Base-by-base conservation (phyloP, 2,329 filamentous ascomycete species). In the Colletotrichum navitas region DNA sequence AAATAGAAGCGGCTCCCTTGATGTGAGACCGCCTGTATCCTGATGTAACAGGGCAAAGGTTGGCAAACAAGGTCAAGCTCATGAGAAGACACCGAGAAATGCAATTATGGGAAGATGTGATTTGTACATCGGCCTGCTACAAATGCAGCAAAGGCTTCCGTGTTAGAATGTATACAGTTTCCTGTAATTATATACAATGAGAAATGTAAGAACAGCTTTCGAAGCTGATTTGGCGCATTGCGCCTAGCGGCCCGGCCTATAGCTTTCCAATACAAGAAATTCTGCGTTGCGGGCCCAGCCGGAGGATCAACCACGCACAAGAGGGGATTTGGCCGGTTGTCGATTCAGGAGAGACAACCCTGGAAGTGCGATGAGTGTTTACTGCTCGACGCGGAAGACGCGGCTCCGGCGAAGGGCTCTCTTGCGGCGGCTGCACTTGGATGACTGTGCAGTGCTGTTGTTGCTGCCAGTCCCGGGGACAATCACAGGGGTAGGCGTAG, bases 361-460 rank as follows among this genome's bases (percentile, higher is more conserved):
- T 1, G 21, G 18, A 4, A 8, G 18, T 2, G 34, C 6, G 32
- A 18, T 1, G 21, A n/a, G 11, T 10, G 2, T 55, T 16, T 39
- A 56, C 32, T 55, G 52, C 32, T 24, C 11, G 32, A 6, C 1
- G 16, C 54, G 32, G 34, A 39, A 21, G 34, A 24, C n/a, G 21
- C 54, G 54, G 34, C 54, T 39, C 21, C 54, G 54, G 54, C 54
- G 54, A 24, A 39, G 26, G 54, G 32, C n/a, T 12, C 29, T 39
- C 32, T 47, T 47, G 45, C 45, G 45, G 45, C 45, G 45, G n/a
- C n/a, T 47, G 45, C 45, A 47, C 0, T 56, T 56, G 54, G 21
- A 7, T 21, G 16, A 8, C 34, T 24, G 24, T 4, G 11, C 34
- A 10, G 54, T n/a, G 21, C 21, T 32, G 51, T 34, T 55, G 29